Conservation (phyloP, 2,329 filamentous ascomycete species). For the Talaromyces sp. region DNA sequence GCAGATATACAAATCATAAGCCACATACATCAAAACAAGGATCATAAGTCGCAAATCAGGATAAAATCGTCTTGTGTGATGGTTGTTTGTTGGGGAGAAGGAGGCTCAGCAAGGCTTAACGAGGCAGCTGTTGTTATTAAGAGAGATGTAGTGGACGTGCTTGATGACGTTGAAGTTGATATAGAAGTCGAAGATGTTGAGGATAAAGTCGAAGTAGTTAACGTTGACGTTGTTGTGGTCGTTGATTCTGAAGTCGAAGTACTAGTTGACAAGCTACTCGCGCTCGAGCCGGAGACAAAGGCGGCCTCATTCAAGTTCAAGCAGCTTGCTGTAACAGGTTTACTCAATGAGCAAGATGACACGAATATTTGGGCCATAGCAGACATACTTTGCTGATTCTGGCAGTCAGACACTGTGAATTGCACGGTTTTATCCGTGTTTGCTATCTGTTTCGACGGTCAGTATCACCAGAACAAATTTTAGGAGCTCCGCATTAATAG, state of each 20-base stretch:
- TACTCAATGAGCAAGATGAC: not conserved
- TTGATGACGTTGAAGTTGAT: not conserved
- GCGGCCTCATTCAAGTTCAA: not conserved
- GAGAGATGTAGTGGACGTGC: not conserved
- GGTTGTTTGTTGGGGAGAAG: constrained; percentile 1
- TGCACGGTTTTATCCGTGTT: not conserved
- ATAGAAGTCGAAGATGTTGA: constrained; percentile 1
- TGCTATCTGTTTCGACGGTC: not conserved
- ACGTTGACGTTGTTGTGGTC: not conserved
- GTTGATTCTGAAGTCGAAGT: not conserved
- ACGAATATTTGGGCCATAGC: not conserved
- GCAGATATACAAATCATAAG: not conserved
- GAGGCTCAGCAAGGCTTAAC: not conserved
- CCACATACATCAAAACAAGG: not conserved
- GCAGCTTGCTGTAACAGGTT: not conserved
- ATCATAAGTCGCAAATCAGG: constrained; percentile 9
- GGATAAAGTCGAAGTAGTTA: not conserved
- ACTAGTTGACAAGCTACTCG: not conserved
- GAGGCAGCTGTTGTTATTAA: not conserved
- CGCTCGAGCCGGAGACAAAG: not conserved
- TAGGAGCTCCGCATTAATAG: too few relatives aligned
- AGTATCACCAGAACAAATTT: not conserved
- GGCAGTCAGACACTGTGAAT: constrained; percentile 7
- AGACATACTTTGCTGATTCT: constrained; percentile 11
- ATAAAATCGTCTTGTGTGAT: constrained; percentile 11